Evolutionary conservation across 441 rosid genomes (phyloP).

Genomic region (Populus trichocarpa): DNA sequence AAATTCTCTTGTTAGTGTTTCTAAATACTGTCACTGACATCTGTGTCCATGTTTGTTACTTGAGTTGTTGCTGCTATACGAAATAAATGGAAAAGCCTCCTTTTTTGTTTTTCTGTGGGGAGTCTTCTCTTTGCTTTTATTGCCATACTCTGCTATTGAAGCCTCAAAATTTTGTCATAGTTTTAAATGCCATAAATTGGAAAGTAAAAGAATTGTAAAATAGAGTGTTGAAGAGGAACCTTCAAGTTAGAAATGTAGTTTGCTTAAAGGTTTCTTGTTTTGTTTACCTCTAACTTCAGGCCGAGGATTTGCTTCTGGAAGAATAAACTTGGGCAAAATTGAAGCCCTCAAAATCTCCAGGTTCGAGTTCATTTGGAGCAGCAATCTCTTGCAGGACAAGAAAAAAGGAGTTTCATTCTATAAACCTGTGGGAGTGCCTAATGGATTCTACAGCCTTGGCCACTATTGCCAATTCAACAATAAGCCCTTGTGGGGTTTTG

Average conservation of each 20-base stretch:
- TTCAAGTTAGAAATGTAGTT: conserved; percentile 1
- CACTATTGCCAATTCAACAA: conserved; percentile 52
- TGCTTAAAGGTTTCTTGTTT: neutral
- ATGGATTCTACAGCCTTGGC: conserved; percentile 33
- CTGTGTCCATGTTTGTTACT: neutral
- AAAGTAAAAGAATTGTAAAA: neutral
- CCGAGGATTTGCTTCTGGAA: conserved; percentile 64
- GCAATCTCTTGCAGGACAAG: conserved; percentile 32
- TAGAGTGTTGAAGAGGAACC: neutral
- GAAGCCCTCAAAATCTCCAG: conserved; percentile 45
- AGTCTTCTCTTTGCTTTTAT: neutral
- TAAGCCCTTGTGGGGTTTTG: conserved; percentile 54
- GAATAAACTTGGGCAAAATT: conserved; percentile 59
- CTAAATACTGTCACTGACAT: neutral
- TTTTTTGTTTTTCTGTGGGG: neutral
- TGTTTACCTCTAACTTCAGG: conserved; percentile 35
- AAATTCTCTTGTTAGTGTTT: neutral
- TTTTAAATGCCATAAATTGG: neutral
- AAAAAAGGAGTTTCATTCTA: conserved; percentile 47
- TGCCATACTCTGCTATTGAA: neutral
- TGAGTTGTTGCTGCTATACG: neutral
- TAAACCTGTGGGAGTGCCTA: conserved; percentile 56
- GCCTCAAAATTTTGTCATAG: neutral
- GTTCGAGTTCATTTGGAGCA: conserved; percentile 63
- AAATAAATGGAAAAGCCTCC: neutral